Conservation (phyloP, 441 rosid species). For the Euphorbia corollata region DNA sequence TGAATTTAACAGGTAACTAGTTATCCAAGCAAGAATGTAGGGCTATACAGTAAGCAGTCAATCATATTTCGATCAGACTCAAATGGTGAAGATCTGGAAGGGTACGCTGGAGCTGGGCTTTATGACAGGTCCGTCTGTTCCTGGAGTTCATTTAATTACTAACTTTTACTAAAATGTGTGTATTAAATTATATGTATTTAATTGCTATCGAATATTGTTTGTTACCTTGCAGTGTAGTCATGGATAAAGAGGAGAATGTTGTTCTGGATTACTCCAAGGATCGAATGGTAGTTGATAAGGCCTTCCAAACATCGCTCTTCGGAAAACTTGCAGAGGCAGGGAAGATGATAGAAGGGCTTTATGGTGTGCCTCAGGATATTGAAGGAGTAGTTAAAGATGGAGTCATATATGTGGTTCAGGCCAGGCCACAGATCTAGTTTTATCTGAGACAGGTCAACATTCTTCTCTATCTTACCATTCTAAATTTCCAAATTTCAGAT, state of each 20-base stretch:
- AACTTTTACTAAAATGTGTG: not conserved
- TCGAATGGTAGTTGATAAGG: conserved; percentile 33
- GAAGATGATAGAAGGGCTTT: conserved; percentile 40
- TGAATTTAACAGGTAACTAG: conserved; percentile 35
- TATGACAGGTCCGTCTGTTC: conserved; percentile 59
- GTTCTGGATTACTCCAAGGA: conserved; percentile 50
- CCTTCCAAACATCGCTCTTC: conserved; percentile 38
- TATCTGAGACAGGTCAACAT: not conserved
- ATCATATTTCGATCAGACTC: conserved; percentile 69
- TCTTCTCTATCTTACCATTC: no score
- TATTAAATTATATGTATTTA: not conserved
- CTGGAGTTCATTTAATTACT: not conserved
- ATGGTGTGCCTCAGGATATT: conserved; percentile 49
- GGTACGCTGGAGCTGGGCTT: conserved; percentile 74
- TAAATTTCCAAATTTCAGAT: no score
- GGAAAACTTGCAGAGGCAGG: conserved; percentile 53
- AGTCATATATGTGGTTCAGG: conserved; percentile 42
- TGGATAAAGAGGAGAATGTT: conserved; percentile 46
- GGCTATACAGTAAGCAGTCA: conserved; percentile 42
- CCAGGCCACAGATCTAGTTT: conserved; percentile 48
- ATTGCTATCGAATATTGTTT: not conserved
- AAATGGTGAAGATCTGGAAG: conserved; percentile 69
- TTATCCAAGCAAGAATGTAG: conserved; percentile 62
- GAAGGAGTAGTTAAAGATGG: conserved; percentile 62
- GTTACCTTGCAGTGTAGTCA: conserved; percentile 41